Evolutionary conservation across 805 yeast genomes (phyloP).

Genomic region (Saccharomycopsis oosterbeekiorum): DNA sequence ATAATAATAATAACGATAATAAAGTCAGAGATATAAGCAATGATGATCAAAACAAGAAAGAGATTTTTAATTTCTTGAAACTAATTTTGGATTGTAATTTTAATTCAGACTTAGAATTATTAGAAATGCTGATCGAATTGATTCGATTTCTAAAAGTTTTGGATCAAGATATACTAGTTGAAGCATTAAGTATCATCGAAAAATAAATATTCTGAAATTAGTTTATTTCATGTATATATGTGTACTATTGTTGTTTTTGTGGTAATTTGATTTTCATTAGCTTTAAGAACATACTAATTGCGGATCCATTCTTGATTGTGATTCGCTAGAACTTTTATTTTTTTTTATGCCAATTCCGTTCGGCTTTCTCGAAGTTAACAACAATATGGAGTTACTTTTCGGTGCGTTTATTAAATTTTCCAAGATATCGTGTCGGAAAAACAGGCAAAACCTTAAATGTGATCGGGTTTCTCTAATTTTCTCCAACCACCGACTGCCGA

Average conservation of each 20-base stretch:
- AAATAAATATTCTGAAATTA: neutral
- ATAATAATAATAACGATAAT: neutral
- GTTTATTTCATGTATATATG: no score
- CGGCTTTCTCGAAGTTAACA: neutral
- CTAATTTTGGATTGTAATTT: conserved; percentile 21
- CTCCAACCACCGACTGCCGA: neutral
- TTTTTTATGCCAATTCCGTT: neutral
- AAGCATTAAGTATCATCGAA: neutral
- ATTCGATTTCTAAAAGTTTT: conserved; percentile 25
- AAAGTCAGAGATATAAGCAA: conserved; percentile 4
- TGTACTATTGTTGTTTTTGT: no score
- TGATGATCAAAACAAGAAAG: conserved; percentile 17
- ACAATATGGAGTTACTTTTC: neutral
- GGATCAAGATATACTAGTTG: conserved; percentile 15
- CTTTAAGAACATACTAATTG: neutral
- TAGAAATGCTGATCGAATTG: conserved; percentile 26
- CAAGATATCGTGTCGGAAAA: neutral
- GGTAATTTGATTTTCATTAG: no score
- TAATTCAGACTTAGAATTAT: conserved; percentile 23
- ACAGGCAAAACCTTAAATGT: neutral
- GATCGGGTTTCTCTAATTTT: neutral
- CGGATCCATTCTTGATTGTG: neutral
- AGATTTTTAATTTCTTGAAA: conserved; percentile 22
- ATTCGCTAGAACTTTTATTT: neutral
- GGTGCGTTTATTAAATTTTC: neutral